Conservation (phyloP, 2,329 filamentous ascomycete species). For the Hypoxylon sp. region DNA sequence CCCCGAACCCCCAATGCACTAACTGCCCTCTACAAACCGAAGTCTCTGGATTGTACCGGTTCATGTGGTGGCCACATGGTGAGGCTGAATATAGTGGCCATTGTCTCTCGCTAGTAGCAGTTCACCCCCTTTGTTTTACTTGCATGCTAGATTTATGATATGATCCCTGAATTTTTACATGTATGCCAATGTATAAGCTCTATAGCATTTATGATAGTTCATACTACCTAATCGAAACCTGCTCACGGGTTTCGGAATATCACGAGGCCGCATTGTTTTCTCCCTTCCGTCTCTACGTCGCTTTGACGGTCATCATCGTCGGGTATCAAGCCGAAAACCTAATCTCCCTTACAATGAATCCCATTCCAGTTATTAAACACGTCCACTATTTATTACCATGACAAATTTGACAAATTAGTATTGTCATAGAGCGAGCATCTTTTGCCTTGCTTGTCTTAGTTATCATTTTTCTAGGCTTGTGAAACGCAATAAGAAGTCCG, state of each 20-base stretch:
- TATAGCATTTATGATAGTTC: background rate
- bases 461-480: conserved; percentile 22
- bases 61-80: conserved; percentile 41
- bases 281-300: conserved; percentile 3
- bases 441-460: conserved; percentile 29
- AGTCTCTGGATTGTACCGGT: conserved; percentile 2
- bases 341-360: conserved; percentile 7
- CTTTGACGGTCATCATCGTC: background rate
- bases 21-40: conserved; percentile 13
- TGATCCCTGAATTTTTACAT: background rate
- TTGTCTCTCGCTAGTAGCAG: conserved; percentile 27
- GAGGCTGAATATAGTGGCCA: conserved; percentile 40
- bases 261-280: background rate
- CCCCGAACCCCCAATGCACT: conserved; percentile 16
- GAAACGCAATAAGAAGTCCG: conserved; percentile 33
- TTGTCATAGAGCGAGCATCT: conserved; percentile 8
- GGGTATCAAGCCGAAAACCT: conserved; percentile 6
- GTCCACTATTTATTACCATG: conserved; percentile 10
- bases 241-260: conserved; percentile 3
- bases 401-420: conserved; percentile 8
- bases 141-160: conserved; percentile 6
- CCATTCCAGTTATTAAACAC: conserved; percentile 14
- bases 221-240: background rate
- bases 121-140: conserved; percentile 18
- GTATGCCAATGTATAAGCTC: conserved; percentile 1